phyloP scores from a whole-genome alignment of 2,329 filamentous ascomycete genomes.

The Fusarium sublunatum region DNA sequence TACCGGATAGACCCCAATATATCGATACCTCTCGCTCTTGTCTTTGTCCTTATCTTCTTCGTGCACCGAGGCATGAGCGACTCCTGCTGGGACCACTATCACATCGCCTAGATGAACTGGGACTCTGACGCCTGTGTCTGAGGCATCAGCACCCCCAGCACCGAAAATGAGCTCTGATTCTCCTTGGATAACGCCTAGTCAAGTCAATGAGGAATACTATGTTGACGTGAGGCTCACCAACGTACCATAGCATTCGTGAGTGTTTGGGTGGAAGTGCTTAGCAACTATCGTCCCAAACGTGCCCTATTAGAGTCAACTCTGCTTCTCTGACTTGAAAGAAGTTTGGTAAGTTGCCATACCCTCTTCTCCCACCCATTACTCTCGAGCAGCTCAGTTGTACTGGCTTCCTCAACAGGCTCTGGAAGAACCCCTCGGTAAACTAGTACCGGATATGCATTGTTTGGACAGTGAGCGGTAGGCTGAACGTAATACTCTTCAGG shows the following conservation, averaged over 20 bases:
- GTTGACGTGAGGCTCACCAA: background rate
- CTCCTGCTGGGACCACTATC: slow-evolving; percentile 12
- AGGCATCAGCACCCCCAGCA: background rate
- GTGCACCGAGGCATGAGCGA: slow-evolving; percentile 4
- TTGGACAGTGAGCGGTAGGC: slow-evolving; percentile 7
- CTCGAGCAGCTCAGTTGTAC: slow-evolving; percentile 1
- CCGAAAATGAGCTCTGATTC: slow-evolving; percentile 15
- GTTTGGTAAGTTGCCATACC: background rate
- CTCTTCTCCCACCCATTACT: slow-evolving; percentile 15
- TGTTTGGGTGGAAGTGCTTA: slow-evolving; percentile 19
- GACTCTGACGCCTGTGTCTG: background rate
- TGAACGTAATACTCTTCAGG: slow-evolving; percentile 6
- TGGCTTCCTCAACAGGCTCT: slow-evolving; percentile 2
- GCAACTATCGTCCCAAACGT: slow-evolving; percentile 6
- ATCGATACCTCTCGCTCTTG: slow-evolving; percentile 7
- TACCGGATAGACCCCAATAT: slow-evolving; percentile 10
- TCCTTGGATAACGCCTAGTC: slow-evolving; percentile 4
- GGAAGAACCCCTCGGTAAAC: slow-evolving; percentile 17
- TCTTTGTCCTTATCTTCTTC: background rate
- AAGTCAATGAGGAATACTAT: background rate
- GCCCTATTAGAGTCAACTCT: background rate
- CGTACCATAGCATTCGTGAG: slow-evolving; percentile 18
- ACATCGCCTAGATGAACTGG: slow-evolving; percentile 9
- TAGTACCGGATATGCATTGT: slow-evolving; percentile 13
- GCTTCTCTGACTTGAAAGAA: background rate